Conservation (phyloP, 1,284 basidiomycete species). For the Anthracocystis walkeri region DNA sequence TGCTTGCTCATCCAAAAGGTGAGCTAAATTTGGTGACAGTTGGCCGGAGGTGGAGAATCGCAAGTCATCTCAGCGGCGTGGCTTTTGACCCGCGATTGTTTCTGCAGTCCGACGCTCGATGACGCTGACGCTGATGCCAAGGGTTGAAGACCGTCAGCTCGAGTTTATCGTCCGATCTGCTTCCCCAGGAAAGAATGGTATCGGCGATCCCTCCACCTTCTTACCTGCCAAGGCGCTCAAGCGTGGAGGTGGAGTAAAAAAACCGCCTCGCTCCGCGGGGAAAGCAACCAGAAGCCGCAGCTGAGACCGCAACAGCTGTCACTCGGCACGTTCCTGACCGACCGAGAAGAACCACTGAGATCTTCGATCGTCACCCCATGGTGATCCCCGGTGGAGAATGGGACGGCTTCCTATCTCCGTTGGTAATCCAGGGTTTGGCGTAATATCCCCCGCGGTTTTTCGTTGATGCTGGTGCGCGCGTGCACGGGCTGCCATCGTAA, state of each 20-base stretch:
- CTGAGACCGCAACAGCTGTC: no score
- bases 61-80: background rate
- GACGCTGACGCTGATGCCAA: background rate
- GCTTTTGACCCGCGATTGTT: background rate
- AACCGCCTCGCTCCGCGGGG: no score
- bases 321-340: no score
- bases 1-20: background rate
- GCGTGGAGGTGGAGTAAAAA: no score
- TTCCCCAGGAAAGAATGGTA: no score
- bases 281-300: no score
- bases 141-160: background rate
- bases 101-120: constrained; percentile 8
- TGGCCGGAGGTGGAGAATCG: background rate
- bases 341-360: no score
- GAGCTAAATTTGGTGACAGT: constrained; percentile 1
- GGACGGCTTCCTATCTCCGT: background rate
- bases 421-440: background rate
- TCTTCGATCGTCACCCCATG: no score
- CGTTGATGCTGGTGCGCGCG: background rate
- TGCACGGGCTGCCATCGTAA: constrained; percentile 1
- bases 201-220: background rate
- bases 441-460: background rate
- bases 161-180: background rate
- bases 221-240: no score
- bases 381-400: no score